Evolutionary conservation across 331 rosid genomes (phyloP), one percentile per base, ranked within the genome.

Genomic region (Acacia pycnantha): DNA sequence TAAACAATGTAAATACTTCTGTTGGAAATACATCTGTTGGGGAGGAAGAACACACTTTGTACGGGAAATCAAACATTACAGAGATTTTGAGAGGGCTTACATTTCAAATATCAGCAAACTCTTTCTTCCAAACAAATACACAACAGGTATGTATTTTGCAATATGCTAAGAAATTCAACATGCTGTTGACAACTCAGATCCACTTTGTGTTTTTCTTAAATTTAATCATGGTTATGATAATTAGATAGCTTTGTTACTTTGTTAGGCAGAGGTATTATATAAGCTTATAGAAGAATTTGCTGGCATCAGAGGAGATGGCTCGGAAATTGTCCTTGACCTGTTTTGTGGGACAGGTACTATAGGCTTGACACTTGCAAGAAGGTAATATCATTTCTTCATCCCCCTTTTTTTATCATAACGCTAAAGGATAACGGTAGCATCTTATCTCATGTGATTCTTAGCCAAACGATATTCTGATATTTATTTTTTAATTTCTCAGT

Each of bases 301-400:
- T 87, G 91, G 89, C 74, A 87, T 95, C 81, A 88, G 50, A 79
- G 98, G 97, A 79, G 97, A 95, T 81, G 92, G 92, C 79, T 93
- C 98, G 33, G 98, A 95, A 88, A 44, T 90, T 85, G 92, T 95
- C 82, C 99, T 95, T 76, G 99, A 95, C 91, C 87, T 95, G 79
- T 95, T 95, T 90, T 95, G 99, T 86, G 99, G 98, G 80, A 95
- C 99, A 14, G 99, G 99, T 77, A 93, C 99, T 64, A 95, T 95
- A 74, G 98, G 99, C 85, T 88, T 95, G 82, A 86, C 98, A 58
- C 96, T 95, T 72, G 99, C 99, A 56, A 86, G 84, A 88, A 91
- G 94, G 99, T 95, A 84, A 76, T 29, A 59, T 61, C 43, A 70
- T 69, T 14, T 59, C 70, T 64, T 54, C 22, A 79, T 51, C 70